A percentile compares a stretch with the other conserved stretches of the same genome.
Conservation (phyloP, 2,329 filamentous ascomycete species). For the Cladosporium sp. region DNA sequence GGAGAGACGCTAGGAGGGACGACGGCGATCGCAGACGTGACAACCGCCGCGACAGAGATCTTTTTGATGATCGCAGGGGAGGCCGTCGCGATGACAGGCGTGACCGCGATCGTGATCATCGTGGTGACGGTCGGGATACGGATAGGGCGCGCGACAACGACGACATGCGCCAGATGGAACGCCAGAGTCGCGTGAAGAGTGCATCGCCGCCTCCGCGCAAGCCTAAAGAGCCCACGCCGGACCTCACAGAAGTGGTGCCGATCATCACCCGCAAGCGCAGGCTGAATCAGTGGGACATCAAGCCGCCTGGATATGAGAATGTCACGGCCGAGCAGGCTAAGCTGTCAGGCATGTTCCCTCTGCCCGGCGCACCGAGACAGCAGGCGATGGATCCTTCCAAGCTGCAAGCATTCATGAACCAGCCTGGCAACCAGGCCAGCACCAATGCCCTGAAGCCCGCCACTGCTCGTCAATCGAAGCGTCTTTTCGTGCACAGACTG, state of each 20-base stretch:
- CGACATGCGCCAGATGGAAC: conserved; percentile 30
- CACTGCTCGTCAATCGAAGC: conserved; percentile 89
- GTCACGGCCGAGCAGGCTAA: conserved; percentile 98
- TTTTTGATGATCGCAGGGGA: conserved; percentile 11
- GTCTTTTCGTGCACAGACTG: conserved; percentile 81
- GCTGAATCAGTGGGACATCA: conserved; percentile 98
- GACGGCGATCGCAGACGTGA: conserved; percentile 47
- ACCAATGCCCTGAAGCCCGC: conserved; percentile 82
- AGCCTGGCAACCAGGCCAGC: conserved; percentile 64
- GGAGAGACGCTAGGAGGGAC: conserved; percentile 50
- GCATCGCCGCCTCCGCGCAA: conserved; percentile 77
- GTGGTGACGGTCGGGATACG: conserved; percentile 27
- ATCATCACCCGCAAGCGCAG: conserved; percentile 82
- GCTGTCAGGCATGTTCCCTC: conserved; percentile 95
- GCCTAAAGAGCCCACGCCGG: conserved; percentile 91
- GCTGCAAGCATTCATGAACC: conserved; percentile 91
- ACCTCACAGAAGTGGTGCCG: conserved; percentile 78
- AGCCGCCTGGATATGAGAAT: conserved; percentile 95
- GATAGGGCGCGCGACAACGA: conserved; percentile 33
- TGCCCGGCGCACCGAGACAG: conserved; percentile 89
- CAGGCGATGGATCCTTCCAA: conserved; percentile 93
- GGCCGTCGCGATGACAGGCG: conserved; percentile 40
- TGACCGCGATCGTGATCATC: conserved; percentile 34
- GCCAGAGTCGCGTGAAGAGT: conserved; percentile 52
- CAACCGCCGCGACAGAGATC: conserved; percentile 35